Evolutionary conservation across 108 stramenopile genomes (phyloP).

Genomic region (Fragilaria radians): DNA sequence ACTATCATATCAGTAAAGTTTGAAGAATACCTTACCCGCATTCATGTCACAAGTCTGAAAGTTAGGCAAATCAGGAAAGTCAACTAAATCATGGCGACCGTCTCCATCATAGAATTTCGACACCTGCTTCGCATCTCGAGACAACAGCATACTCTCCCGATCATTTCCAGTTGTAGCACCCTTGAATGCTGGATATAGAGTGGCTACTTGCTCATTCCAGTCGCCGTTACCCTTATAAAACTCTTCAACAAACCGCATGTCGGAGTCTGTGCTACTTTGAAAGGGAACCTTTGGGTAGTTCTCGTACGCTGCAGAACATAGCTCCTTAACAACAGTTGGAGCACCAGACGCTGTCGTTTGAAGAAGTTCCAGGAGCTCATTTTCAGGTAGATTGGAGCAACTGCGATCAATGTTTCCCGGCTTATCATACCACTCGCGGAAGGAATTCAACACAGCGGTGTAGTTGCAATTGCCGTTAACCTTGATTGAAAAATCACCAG

Average conservation of each 20-base stretch:
- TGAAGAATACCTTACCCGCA: neutral
- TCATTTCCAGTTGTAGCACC: neutral
- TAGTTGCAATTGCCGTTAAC: constrained; percentile 2
- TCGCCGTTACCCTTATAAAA: constrained; percentile 33
- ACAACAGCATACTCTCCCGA: neutral
- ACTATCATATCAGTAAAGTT: neutral
- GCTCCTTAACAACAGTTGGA: neutral
- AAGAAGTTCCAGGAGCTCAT: neutral
- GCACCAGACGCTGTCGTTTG: neutral
- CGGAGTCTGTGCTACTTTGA: neutral
- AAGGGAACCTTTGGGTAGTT: neutral
- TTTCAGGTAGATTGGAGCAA: neutral
- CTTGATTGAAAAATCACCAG: neutral
- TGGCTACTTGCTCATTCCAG: constrained; percentile 39
- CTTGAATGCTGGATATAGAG: neutral
- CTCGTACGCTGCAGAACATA: neutral
- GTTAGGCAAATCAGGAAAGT: constrained; percentile 3
- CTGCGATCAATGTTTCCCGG: neutral
- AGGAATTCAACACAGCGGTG: neutral
- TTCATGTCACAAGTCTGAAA: constrained; percentile 7
- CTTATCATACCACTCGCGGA: neutral
- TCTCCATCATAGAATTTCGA: neutral
- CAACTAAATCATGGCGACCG: constrained; percentile 1
- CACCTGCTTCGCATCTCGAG: constrained; percentile 2
- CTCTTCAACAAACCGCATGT: constrained; percentile 20